These are phyloP conservation scores for Chrysoporthe deuterocubensis DNA, from an alignment of 2,329 filamentous ascomycete species.

Conservation along the genomic window DNA sequence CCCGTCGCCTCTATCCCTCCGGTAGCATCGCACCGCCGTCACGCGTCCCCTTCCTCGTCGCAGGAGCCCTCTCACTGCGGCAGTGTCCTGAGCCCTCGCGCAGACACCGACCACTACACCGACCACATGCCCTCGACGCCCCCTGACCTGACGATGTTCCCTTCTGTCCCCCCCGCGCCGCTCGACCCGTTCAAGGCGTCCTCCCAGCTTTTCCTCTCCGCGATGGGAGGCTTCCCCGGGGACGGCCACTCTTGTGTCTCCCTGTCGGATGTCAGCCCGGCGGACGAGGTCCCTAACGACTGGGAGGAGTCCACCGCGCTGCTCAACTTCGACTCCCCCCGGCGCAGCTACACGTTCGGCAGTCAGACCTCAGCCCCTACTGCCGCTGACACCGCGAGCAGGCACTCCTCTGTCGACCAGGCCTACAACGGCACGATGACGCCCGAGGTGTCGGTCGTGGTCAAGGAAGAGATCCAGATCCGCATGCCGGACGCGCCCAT, in stretches of 20 bases:
- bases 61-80: slow-evolving; percentile 43
- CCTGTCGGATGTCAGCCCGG: slow-evolving; percentile 39
- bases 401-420: slow-evolving; percentile 28
- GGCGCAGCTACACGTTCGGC: slow-evolving; percentile 39
- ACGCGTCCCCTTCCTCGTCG: slow-evolving; percentile 44
- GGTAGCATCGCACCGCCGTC: slow-evolving; percentile 34
- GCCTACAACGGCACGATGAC: slow-evolving; percentile 32
- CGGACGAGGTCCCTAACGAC: slow-evolving; percentile 36
- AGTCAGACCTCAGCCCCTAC: slow-evolving; percentile 36
- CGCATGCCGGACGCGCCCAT: neutral
- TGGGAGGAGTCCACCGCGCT: slow-evolving; percentile 36
- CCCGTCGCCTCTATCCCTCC: slow-evolving; percentile 29
- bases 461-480: slow-evolving; percentile 22
- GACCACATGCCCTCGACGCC: slow-evolving; percentile 44
- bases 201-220: slow-evolving; percentile 37
- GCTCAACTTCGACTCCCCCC: slow-evolving; percentile 33
- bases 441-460: slow-evolving; percentile 32
- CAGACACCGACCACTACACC: slow-evolving; percentile 45
- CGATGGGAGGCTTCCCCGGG: slow-evolving; percentile 33
- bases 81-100: slow-evolving; percentile 43
- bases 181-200: slow-evolving; percentile 35
- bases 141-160: slow-evolving; percentile 38
- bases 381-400: slow-evolving; percentile 31
- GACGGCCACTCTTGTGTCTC: slow-evolving; percentile 39
- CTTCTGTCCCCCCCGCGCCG: slow-evolving; percentile 35